Evolutionary conservation across 176 grass and related monocot genomes (phyloP), one percentile per base, ranked within the genome.

Genomic region (Hordeum marinum): DNA sequence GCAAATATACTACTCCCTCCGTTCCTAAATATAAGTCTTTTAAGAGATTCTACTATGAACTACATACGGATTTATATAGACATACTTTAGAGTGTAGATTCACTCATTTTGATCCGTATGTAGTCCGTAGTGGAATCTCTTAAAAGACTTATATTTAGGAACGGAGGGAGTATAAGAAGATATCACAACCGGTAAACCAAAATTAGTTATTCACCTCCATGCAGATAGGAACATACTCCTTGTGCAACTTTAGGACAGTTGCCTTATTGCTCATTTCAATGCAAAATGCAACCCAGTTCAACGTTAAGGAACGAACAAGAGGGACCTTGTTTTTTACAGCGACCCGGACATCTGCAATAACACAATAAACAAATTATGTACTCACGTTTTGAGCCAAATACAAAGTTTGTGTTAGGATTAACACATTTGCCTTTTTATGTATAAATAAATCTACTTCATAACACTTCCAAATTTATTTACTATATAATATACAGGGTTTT

Each of bases 261-360:
- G 90, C 70, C 76, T 99, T 99, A 88, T 96, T 96, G 69, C 94
- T 99, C 75, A 94, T 99, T 84, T 99, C 96, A 75, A 96, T 94
- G 83, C 93, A 99, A 89, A 89, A 94, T 41, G 91, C 61, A 75
- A 99, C 88, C 96, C 96, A 99, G 35, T 90, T 94, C 66, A 99
- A 34, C 2, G 96, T 96, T 80, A 89, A 83, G 36, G 96, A 99
- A 36, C 96, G 94, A 77, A 96, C 91, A 86, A 96, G 93, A 20
- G 96, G 96, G 62, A 99, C 96, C 63, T 99, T 99, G 76, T 99
- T 99, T 89, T 96, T 99, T 10, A 99, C 94, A 86, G 96, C 94
- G 36, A 92, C 83, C 9, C 90, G 85, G 72, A 99, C 84, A 92
- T 99, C 96, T 99, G 84, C 60, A 88, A 40, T 75, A 91, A 75